Base-by-base conservation (phyloP, 306 rosid genomes). In the Vigna unguiculata region DNA sequence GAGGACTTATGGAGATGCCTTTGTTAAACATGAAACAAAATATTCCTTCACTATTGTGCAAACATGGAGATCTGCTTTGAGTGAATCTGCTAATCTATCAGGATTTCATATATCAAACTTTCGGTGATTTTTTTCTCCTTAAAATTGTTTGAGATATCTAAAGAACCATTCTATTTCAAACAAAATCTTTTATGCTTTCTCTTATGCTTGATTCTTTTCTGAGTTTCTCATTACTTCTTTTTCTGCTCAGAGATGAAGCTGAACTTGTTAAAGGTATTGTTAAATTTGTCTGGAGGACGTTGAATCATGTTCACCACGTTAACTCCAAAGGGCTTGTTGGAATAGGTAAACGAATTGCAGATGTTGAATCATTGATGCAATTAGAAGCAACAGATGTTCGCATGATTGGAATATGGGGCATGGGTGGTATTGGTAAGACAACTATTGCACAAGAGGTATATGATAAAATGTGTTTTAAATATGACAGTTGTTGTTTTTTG, bases 381-480 rank as follows among this genome's bases (percentile, higher is more conserved):
- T 4, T 16, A 21, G 64, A 20, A 0, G 34, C 36, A 5, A 0
- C 5, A 4, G 48, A 46, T 64, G 78, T 82, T 2, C 22, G 32
- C 0, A 13, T 66, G 2, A 16, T 76, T 62, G 82, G 81, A 54
- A 76, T 82, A 1, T 76, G 78, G 78, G 82, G 82, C 5, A 71
- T 55, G n/a, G n/a, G 62, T 22, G 62, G 62, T 1, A 55, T 55
- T 22, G 34, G 34, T 55, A 55, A 55, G 62, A 55, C 62, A 55
- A 24, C 62, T 2, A 55, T 55, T 55, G 62, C 62, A 4, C 62
- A 55, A 22, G 62, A 55, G 22, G 62, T 55, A 11, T 55, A 55
- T 5, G 22, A 55, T 55, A 55, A 24, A 55, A n/a, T 11, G 3
- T 55, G 62, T 12, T 22, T 13, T 22, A 8, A 22, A 55, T 55